phyloP scores from a whole-genome alignment of 2,329 filamentous ascomycete species.

The Coleophoma cylindrospora region DNA sequence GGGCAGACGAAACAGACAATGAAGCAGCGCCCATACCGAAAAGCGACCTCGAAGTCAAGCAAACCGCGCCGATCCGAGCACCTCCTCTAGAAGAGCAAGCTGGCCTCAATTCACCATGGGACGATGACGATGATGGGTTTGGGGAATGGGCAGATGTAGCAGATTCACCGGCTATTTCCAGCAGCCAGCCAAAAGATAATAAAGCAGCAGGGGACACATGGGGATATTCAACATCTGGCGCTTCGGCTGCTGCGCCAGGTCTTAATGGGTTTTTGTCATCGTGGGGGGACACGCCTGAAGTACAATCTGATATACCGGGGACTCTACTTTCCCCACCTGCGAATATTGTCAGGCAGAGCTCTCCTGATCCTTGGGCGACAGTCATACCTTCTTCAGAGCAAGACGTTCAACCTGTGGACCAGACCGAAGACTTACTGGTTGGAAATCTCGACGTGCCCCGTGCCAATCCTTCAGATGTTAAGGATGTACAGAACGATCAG shows the following conservation, averaged over 20 bases:
- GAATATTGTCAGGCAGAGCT: slow-evolving; percentile 13
- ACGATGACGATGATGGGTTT: slow-evolving; percentile 19
- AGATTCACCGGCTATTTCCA: not conserved
- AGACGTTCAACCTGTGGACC: not conserved
- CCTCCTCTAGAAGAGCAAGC: slow-evolving; percentile 13
- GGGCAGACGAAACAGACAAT: slow-evolving; percentile 27
- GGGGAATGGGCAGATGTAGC: slow-evolving; percentile 19
- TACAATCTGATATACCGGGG: not conserved
- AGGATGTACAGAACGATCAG: too few species aligned
- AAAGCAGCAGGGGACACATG: slow-evolving; percentile 8
- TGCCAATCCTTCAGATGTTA: too few species aligned
- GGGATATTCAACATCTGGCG: slow-evolving; percentile 3
- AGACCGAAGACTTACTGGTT: too few species aligned
- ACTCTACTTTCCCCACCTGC: slow-evolving; percentile 8
- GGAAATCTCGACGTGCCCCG: too few species aligned
- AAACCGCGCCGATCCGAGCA: slow-evolving; percentile 11
- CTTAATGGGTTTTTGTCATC: slow-evolving; percentile 2
- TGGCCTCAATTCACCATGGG: slow-evolving; percentile 17
- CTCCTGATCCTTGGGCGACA: slow-evolving; percentile 23
- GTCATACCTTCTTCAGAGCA: not conserved
- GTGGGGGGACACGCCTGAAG: slow-evolving; percentile 8
- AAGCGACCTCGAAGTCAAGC: slow-evolving; percentile 4
- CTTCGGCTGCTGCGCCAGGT: slow-evolving; percentile 1
- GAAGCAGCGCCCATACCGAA: slow-evolving; percentile 8
- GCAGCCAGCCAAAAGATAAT: slow-evolving; percentile 7